These are phyloP conservation scores for Pseudogymnoascus sp. DNA, from an alignment of 2,329 filamentous ascomycete genomes.

Conservation along the genomic window DNA sequence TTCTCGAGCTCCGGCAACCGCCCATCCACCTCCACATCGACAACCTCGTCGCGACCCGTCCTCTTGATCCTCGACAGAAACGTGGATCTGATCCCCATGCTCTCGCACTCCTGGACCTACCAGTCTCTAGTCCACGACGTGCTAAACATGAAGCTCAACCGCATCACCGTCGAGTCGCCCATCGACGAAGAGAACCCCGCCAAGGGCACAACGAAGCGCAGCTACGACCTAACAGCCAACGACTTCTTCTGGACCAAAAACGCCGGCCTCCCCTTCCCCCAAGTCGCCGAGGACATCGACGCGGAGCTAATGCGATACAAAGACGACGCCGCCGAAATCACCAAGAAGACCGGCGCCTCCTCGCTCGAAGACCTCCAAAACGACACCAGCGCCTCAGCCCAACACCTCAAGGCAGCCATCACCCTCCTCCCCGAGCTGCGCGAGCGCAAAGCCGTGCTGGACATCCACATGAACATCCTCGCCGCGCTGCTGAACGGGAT, in stretches of 20 bases:
- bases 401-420: conserved; percentile 93
- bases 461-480: conserved; percentile 99
- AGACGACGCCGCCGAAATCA: conserved; percentile 88
- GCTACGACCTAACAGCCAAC: conserved; percentile 79
- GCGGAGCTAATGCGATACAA: conserved; percentile 90
- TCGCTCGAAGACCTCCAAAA: conserved; percentile 89
- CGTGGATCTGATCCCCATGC: conserved; percentile 91
- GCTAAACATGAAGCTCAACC: conserved; percentile 74
- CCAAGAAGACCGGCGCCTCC: conserved; percentile 86
- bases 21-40: conserved; percentile 44
- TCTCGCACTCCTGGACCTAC: conserved; percentile 92
- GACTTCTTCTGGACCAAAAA: conserved; percentile 98
- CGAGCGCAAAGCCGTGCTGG: conserved; percentile 84
- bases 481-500: conserved; percentile 70
- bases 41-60: conserved; percentile 72
- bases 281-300: conserved; percentile 94
- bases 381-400: conserved; percentile 79
- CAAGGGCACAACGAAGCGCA: conserved; percentile 73
- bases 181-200: conserved; percentile 67
- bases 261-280: conserved; percentile 81
- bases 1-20: conserved; percentile 61
- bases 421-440: conserved; percentile 84
- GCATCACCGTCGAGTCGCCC: conserved; percentile 83
- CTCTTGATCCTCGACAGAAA: conserved; percentile 92
- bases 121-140: conserved; percentile 79